Conservation (phyloP, 139 green algal species). For the Marvania coccoides region DNA sequence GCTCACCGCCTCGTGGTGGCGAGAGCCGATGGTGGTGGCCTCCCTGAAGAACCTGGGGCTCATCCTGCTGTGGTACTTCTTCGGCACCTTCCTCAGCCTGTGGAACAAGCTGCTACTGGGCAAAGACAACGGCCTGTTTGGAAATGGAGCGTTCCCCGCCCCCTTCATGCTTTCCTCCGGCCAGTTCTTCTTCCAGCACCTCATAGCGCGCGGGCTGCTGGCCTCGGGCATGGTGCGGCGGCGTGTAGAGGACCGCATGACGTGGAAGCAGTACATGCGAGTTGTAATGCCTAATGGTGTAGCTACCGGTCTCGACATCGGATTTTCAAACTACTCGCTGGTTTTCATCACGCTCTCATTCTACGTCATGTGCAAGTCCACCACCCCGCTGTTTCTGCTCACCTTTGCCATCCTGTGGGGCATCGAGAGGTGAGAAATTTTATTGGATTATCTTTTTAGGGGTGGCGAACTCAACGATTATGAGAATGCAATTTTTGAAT, state of each 20-base stretch:
- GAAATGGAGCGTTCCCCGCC: slow-evolving; percentile 63
- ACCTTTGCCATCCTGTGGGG: slow-evolving; percentile 85
- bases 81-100: slow-evolving; percentile 62
- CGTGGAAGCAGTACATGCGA: slow-evolving; percentile 46
- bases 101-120: slow-evolving; percentile 72
- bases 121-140: slow-evolving; percentile 55
- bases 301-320: slow-evolving; percentile 87
- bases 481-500: slow-evolving; percentile 5
- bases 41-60: neutral
- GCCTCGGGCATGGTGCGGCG: slow-evolving; percentile 26
- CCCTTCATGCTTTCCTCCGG: slow-evolving; percentile 51
- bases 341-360: slow-evolving; percentile 86
- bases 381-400: slow-evolving; percentile 87
- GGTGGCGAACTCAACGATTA: neutral
- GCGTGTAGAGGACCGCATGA: slow-evolving; percentile 11
- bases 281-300: slow-evolving; percentile 84
- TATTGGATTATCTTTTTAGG: slow-evolving; percentile 14
- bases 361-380: slow-evolving; percentile 95
- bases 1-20: no score
- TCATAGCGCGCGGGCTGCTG: slow-evolving; percentile 52
- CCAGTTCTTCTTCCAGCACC: slow-evolving; percentile 70
- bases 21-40: no score
- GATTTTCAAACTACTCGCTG: slow-evolving; percentile 84
- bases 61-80: slow-evolving; percentile 53
- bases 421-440: no score